Percentiles rank a stretch among this genome's conserved stretches.
phyloP scores from a whole-genome alignment of 2,329 filamentous ascomycete genomes.

The Botrytis squamosa region DNA sequence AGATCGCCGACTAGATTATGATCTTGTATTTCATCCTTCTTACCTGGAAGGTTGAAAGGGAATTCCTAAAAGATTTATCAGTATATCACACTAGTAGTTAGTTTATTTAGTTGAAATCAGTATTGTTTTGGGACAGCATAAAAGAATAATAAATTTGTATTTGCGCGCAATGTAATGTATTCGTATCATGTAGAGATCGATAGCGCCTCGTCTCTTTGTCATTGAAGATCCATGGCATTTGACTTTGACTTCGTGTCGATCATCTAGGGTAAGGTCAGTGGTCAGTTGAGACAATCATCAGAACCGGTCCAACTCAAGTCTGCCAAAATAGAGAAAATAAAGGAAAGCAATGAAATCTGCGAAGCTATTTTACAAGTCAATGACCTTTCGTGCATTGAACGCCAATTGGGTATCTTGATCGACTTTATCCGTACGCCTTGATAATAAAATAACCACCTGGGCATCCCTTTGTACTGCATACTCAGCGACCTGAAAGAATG shows the following conservation, averaged over 20 bases:
- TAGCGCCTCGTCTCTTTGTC: conserved; percentile 15
- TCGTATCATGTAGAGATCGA: conserved; percentile 21
- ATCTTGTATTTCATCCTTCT: conserved; percentile 10
- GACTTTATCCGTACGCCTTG: conserved; percentile 15
- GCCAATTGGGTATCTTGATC: conserved; percentile 20
- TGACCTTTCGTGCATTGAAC: conserved; percentile 7
- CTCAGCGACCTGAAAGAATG: conserved; percentile 1
- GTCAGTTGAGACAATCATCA: conserved; percentile 18
- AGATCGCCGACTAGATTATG: conserved; percentile 8
- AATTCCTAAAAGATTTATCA: neutral
- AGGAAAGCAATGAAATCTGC: neutral
- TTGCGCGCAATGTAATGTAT: conserved; percentile 9
- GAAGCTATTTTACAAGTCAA: conserved; percentile 21
- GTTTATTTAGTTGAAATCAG: neutral
- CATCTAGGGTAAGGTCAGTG: conserved; percentile 21
- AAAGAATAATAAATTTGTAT: neutral
- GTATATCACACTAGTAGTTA: neutral
- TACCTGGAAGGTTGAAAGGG: neutral
- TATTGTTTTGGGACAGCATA: conserved; percentile 11
- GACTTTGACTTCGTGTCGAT: conserved; percentile 20
- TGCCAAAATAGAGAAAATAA: neutral
- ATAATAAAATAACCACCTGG: neutral
- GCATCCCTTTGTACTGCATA: conserved; percentile 5
- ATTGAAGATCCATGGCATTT: conserved; percentile 19
- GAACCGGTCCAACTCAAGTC: neutral